Conservation (phyloP, 371 early-diverging fungal species). For the Zopfochytrium polystomum region DNA sequence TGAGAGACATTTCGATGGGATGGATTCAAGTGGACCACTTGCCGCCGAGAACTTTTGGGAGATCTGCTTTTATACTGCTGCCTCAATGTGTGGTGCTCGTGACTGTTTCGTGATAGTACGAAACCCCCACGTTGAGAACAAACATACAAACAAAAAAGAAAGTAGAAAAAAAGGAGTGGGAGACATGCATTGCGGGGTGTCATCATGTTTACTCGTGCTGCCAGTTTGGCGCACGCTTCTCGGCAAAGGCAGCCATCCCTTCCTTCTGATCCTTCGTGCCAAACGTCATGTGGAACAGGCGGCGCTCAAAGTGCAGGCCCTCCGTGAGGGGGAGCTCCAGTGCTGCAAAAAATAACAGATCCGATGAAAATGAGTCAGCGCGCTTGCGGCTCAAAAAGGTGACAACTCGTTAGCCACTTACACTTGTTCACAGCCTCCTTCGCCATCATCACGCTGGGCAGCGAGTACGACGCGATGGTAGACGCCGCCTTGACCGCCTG, state of each 20-base stretch:
- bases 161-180: no score
- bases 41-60: no score
- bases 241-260: conserved; percentile 95
- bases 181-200: no score
- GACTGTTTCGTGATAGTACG: no score
- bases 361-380: conserved; percentile 2
- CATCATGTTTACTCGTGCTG: conserved; percentile 75
- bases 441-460: conserved; percentile 88
- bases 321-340: conserved; percentile 82
- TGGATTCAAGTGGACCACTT: no score
- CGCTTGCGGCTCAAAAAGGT: not conserved
- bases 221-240: conserved; percentile 90
- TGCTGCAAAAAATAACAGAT: conserved; percentile 47
- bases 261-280: conserved; percentile 95
- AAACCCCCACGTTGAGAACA: no score
- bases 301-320: conserved; percentile 90
- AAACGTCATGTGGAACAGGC: conserved; percentile 92
- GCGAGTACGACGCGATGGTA: conserved; percentile 80
- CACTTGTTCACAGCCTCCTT: conserved; percentile 95
- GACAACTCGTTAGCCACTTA: conserved; percentile 22
- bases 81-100: no score
- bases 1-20: no score
- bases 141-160: no score
- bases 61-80: no score
- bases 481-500: conserved; percentile 87